A percentile compares a stretch with the other conserved stretches of the same genome.
phyloP scores from a whole-genome alignment of 148 eudicot species.

The Nyssa sinensis region DNA sequence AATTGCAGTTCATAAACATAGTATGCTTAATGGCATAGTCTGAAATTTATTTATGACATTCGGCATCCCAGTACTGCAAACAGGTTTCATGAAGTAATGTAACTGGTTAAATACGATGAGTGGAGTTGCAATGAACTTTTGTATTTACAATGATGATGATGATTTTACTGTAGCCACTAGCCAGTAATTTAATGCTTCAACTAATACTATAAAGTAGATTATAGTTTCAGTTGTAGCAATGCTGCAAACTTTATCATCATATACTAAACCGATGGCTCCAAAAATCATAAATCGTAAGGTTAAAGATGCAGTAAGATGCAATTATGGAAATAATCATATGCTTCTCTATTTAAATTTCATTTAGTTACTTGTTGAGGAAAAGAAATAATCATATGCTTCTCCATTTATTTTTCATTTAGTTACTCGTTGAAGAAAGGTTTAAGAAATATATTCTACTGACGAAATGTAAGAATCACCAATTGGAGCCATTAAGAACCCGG shows the following conservation, averaged over 20 bases:
- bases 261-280: background rate
- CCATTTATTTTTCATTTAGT: background rate
- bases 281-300: background rate
- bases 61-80: too few species aligned
- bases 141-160: background rate
- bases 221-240: background rate
- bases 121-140: background rate
- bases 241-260: background rate
- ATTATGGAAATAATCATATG: background rate
- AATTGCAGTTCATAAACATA: background rate
- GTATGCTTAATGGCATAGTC: background rate
- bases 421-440: background rate
- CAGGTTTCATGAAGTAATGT: too few species aligned
- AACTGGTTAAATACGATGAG: background rate
- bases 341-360: background rate
- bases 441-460: background rate
- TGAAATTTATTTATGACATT: too few species aligned
- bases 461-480: slow-evolving; percentile 41
- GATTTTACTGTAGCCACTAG: background rate
- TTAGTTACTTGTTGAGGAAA: background rate
- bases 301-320: background rate
- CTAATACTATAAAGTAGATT: background rate
- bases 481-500: slow-evolving; percentile 34
- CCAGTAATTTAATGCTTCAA: background rate
- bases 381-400: background rate